Evolutionary conservation across 2,329 filamentous ascomycete species (phyloP), one percentile per base, ranked within the genome.

Genomic region (Ascochyta koolunga): DNA sequence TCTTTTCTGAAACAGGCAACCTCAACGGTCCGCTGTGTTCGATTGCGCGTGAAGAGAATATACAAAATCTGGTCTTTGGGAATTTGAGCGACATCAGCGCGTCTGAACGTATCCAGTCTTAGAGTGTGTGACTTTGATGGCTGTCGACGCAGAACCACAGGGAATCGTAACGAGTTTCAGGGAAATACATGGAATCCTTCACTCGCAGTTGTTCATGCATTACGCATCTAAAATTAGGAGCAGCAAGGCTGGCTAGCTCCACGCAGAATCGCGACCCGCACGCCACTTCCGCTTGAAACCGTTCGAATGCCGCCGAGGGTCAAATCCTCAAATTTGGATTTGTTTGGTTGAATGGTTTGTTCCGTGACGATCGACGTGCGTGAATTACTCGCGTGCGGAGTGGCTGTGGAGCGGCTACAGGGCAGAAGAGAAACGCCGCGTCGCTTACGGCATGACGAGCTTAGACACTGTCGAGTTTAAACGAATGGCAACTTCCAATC

Each of bases 231-330:
- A 56, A 42, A 49, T 51, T 58, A 52, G 56, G 7, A 33, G 57
- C 32, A 33, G 49, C 55, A 49, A 59, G 56, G 58, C 58, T 55
- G 44, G 32, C 42, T 24, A 18, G 19, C 29, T 36, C 31, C 7
- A 19, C 21, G 42, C 50, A 53, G 50, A 48, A 32, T 37, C 38
- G 22, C 22, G 51, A 56, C 49, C 59, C 51, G 48, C 47, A 61
- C 59, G 60, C 54, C 62, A 63, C 53, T 56, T 52, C 56, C 56
- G 56, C 38, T 46, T 29, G n/a, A 24, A 27, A 39, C 27, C 45
- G 50, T 27, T 42, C 27, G 13, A 44, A 5, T 40, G 24, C 36
- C 33, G 51, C 39, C 39, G 39, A 44, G 29, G 39, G 51, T 49
- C 44, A 45, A 44, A 49, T 49, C 10, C 38, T 29, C 39, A 42